A percentile compares a stretch with the other conserved stretches of the same genome.
Evolutionary conservation across 2,329 filamentous ascomycete genomes (phyloP).

Genomic region (Hymenoscyphus scutula): DNA sequence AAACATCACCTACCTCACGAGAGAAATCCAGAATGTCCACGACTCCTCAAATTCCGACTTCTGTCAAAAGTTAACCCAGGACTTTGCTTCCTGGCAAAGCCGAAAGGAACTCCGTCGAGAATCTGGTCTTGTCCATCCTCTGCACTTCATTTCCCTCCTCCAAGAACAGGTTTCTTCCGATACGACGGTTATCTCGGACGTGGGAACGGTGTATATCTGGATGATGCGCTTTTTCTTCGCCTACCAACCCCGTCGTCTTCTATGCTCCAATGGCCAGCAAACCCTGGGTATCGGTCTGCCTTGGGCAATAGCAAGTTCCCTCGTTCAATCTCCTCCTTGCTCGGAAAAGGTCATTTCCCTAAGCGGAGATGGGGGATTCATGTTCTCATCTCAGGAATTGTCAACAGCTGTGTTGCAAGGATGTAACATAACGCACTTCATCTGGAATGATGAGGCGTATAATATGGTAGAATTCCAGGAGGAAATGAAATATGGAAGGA

Average conservation of each 20-base stretch:
- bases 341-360: slow-evolving; percentile 45
- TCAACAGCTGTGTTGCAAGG: slow-evolving; percentile 46
- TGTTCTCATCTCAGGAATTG: slow-evolving; percentile 48
- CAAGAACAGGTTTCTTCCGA: slow-evolving; percentile 41
- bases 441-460: slow-evolving; percentile 50
- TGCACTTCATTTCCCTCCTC: slow-evolving; percentile 45
- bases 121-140: slow-evolving; percentile 41
- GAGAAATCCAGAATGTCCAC: slow-evolving; percentile 7
- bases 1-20: slow-evolving; percentile 14
- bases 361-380: slow-evolving; percentile 48
- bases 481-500: slow-evolving; percentile 48
- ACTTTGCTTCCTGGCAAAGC: slow-evolving; percentile 14
- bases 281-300: slow-evolving; percentile 48
- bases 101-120: slow-evolving; percentile 10
- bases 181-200: slow-evolving; percentile 45
- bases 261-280: slow-evolving; percentile 49
- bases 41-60: slow-evolving; percentile 6
- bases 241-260: slow-evolving; percentile 44
- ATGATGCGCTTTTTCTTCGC: slow-evolving; percentile 46
- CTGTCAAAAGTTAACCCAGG: slow-evolving; percentile 11
- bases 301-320: slow-evolving; percentile 47
- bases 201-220: slow-evolving; percentile 50
- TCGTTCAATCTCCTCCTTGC: slow-evolving; percentile 43
- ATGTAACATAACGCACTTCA: slow-evolving; percentile 50
- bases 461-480: slow-evolving; percentile 54